A percentile compares a stretch with the other conserved stretches of the same genome.
Evolutionary conservation across 2,329 filamentous ascomycete genomes (phyloP).

Genomic region (Apiospora phragmitis): DNA sequence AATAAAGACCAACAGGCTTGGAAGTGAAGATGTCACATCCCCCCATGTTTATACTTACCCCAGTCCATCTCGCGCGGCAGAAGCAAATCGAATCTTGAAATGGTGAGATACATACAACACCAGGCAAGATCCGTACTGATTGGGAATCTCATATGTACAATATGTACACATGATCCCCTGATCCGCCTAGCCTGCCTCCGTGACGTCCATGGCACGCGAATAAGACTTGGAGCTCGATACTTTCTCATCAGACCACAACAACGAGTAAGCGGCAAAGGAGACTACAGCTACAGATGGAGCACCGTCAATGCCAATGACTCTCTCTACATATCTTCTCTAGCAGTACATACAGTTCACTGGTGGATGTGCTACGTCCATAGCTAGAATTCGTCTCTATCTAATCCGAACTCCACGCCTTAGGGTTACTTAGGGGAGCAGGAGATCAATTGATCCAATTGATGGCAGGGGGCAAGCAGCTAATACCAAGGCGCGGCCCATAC

Average conservation of each 20-base stretch:
- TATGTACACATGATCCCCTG: not conserved
- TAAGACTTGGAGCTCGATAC: constrained; percentile 3
- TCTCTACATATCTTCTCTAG: not conserved
- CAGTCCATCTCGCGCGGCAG: not conserved
- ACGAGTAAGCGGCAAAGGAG: not conserved
- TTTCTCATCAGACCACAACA: constrained; percentile 1
- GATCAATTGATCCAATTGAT: no score
- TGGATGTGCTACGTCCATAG: not conserved
- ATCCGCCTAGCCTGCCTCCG: not conserved
- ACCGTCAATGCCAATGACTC: not conserved
- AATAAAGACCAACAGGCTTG: not conserved
- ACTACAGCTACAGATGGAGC: not conserved
- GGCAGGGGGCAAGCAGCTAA: no score
- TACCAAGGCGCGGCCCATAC: not conserved
- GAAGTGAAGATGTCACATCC: not conserved
- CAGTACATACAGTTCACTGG: not conserved
- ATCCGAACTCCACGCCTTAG: not conserved
- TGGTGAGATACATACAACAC: not conserved
- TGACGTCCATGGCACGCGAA: constrained; percentile 7
- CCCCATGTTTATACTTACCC: not conserved
- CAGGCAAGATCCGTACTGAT: not conserved
- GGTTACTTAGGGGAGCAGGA: not conserved
- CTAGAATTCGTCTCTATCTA: not conserved
- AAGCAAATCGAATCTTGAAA: not conserved
- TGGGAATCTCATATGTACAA: not conserved